These are phyloP conservation scores for Lachancea nothofagi DNA, from an alignment of 805 yeast species.

Conservation along the genomic window DNA sequence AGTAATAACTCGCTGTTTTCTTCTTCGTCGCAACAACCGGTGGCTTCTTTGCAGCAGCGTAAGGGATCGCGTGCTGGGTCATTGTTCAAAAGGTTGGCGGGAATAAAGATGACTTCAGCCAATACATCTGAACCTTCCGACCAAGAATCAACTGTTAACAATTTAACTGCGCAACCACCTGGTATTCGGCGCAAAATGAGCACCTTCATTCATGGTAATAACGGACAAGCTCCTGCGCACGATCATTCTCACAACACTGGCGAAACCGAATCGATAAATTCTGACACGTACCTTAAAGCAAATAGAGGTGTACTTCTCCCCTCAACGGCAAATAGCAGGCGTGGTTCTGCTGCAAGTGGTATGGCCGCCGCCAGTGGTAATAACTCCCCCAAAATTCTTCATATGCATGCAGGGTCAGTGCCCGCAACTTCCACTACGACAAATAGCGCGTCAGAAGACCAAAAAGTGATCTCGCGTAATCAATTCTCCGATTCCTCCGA, in stretches of 20 bases:
- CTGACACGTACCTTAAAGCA: background rate
- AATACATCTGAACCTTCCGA: slow-evolving; percentile 6
- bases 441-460: background rate
- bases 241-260: background rate
- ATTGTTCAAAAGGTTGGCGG: slow-evolving; percentile 7
- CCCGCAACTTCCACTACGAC: background rate
- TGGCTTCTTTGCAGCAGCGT: slow-evolving; percentile 4
- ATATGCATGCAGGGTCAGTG: background rate
- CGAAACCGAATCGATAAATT: background rate
- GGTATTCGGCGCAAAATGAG: slow-evolving; percentile 20
- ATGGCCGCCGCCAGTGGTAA: background rate
- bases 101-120: slow-evolving; percentile 7
- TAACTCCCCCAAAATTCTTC: background rate
- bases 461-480: background rate
- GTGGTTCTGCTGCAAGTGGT: slow-evolving; percentile 11
- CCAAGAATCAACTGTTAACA: slow-evolving; percentile 2
- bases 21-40: background rate
- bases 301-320: slow-evolving; percentile 2
- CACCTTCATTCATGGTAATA: slow-evolving; percentile 19
- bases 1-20: slow-evolving; percentile 5
- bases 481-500: slow-evolving; percentile 7
- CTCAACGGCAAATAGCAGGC: slow-evolving; percentile 12
- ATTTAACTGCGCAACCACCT: slow-evolving; percentile 2
- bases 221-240: background rate
- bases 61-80: slow-evolving; percentile 11